Percentiles rank a stretch among this genome's conserved stretches.
phyloP scores from a whole-genome alignment of 176 grass and related monocot genomes.

The Carex kokanica region DNA sequence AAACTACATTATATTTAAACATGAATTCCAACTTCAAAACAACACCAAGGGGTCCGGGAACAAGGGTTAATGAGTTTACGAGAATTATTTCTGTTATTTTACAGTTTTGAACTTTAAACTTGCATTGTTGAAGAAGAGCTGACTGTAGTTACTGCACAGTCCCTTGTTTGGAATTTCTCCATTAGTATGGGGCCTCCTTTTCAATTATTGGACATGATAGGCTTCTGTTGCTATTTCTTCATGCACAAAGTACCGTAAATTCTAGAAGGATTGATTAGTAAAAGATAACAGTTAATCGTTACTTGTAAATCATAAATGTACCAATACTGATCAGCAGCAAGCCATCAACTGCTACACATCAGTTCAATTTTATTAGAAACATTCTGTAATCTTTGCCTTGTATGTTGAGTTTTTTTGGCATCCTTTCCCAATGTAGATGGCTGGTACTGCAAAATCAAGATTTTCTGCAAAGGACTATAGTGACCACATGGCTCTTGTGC shows the following conservation, averaged over 20 bases:
- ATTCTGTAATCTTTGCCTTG: neutral
- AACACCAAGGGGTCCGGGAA: neutral
- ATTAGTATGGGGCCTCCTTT: no score
- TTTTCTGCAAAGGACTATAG: slow-evolving; percentile 97
- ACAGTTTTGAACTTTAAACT: slow-evolving; percentile 6
- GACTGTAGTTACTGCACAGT: neutral
- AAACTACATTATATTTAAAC: neutral
- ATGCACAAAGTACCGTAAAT: neutral
- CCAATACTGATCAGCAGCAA: neutral
- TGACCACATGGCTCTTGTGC: slow-evolving; percentile 95
- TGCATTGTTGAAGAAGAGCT: neutral
- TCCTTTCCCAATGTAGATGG: slow-evolving; percentile 47
- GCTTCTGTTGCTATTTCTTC: neutral
- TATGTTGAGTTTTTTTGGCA: neutral
- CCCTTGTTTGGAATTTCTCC: neutral
- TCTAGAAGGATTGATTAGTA: neutral
- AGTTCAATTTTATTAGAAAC: neutral
- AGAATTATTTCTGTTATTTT: neutral
- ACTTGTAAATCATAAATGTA: slow-evolving; percentile 7
- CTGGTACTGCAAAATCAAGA: slow-evolving; percentile 94
- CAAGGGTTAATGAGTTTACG: neutral
- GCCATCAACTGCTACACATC: neutral
- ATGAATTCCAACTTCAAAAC: neutral
- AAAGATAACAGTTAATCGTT: neutral
- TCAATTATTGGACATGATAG: neutral